Base-by-base conservation (phyloP, 1,284 basidiomycete species). In the Wolfiporia cocos region DNA sequence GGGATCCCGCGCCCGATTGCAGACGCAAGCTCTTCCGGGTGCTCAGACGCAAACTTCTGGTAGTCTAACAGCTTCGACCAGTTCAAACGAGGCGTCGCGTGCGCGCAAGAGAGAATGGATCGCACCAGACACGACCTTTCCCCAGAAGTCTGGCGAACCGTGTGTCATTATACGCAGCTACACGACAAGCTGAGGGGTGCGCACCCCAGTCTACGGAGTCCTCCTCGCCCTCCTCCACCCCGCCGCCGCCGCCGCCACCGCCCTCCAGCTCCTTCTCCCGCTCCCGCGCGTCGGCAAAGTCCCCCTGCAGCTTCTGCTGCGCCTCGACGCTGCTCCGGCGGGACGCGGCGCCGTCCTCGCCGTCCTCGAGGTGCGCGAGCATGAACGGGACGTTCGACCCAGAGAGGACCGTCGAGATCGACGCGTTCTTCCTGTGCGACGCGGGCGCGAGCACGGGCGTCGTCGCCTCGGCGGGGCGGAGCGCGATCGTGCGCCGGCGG, bases 1-100 rank as follows among this genome's bases (percentile, higher is more conserved):
- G 94, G 96, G 24, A 99, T 92, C 1, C 95, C 95, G 43, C 74
- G 76, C 55, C 96, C 92, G 46, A 99, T 99, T 1, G 93, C 95
- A 51, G 75, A 74, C 5, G 90, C 90, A 15, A 99, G 71, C 46
- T 86, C 76, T 51, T 89, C 81, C 1, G 94, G 77, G 41, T 81
- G 69, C 34, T 81, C 77, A 19, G 86, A 66, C 3, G 93, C 93
- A 42, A 91, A 92, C 2, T 67, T 70, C 58, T 91, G 87, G 57
- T 96, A 97, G 61, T 95, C 90, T 82, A 49, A 17, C 41, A 30
- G 29, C 34, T 41, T 37, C 21, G 32, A 33, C 19, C 26, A 24
- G 17, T 40, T 45, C 28, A 34, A 21, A 38, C 29, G 10, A 6
- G 9, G 18, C 14, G 5, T 21, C 21, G 22, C 21, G 29, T 34